Conservation (phyloP, 345 rosid genomes). For the Dovyalis caffra region DNA sequence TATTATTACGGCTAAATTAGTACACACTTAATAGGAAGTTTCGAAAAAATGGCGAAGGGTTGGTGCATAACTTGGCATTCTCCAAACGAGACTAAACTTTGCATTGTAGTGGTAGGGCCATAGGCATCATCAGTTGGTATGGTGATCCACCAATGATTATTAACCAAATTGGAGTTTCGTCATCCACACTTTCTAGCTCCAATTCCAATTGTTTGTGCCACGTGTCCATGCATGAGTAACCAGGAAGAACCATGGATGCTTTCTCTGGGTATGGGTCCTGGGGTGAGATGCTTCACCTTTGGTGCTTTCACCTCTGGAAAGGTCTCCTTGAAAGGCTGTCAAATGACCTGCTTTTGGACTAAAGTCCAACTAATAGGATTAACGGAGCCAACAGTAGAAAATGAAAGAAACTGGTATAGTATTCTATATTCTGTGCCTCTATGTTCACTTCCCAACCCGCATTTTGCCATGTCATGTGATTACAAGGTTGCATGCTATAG, state of each 20-base stretch:
- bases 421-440: too few relatives aligned
- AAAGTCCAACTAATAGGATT: constrained; percentile 24
- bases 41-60: neutral
- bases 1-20: neutral
- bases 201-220: too few relatives aligned
- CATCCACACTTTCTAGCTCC: too few relatives aligned
- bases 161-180: neutral
- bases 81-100: too few relatives aligned
- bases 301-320: neutral
- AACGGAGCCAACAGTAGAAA: neutral
- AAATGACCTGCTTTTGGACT: constrained; percentile 23
- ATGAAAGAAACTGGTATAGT: neutral
- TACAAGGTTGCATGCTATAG: constrained; percentile 2
- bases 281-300: neutral
- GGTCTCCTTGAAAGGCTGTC: constrained; percentile 6
- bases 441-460: neutral
- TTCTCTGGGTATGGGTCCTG: neutral
- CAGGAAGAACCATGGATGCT: neutral
- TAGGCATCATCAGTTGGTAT: neutral
- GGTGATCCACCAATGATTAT: neutral
- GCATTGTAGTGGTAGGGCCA: too few relatives aligned
- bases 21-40: neutral
- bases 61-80: neutral
- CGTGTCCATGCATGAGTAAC: neutral
- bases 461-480: constrained; percentile 6